phyloP scores from a whole-genome alignment of 1,284 basidiomycete species.

The Ustilago lituana region DNA sequence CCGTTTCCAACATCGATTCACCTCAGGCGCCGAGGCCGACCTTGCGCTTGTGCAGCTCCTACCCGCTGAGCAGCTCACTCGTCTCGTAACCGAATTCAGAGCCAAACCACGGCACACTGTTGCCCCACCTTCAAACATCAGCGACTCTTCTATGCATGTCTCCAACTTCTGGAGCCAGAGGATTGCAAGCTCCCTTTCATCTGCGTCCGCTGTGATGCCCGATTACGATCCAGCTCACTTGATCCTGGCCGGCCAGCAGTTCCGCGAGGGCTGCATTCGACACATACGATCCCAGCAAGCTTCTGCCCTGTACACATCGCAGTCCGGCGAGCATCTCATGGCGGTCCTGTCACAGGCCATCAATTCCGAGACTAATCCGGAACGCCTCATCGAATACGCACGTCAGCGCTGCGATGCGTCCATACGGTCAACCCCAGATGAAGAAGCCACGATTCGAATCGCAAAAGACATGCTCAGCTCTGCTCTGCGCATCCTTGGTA shows the following conservation, averaged over 20 bases:
- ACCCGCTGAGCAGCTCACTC: neutral
- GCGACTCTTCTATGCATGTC: neutral
- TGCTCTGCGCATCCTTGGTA: slow-evolving; percentile 28
- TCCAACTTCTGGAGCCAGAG: slow-evolving; percentile 11
- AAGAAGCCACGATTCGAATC: slow-evolving; percentile 4
- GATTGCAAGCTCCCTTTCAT: neutral
- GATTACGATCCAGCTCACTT: slow-evolving; percentile 17
- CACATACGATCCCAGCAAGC: slow-evolving; percentile 1
- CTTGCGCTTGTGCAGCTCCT: slow-evolving; percentile 14
- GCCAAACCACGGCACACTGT: slow-evolving; percentile 17
- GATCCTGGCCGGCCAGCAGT: slow-evolving; percentile 12
- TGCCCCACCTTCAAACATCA: neutral
- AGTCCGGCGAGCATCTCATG: slow-evolving; percentile 5
- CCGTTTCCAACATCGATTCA: slow-evolving; percentile 22
- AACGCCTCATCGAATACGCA: slow-evolving; percentile 7
- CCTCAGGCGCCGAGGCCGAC: slow-evolving; percentile 14
- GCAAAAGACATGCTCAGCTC: slow-evolving; percentile 30
- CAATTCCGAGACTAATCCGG: slow-evolving; percentile 36
- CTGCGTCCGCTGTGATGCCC: slow-evolving; percentile 2
- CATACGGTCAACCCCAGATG: neutral
- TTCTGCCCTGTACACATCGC: neutral
- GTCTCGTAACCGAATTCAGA: neutral
- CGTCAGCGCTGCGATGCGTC: neutral
- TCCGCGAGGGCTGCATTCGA: slow-evolving; percentile 24
- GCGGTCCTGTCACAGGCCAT: slow-evolving; percentile 20